Percentiles rank a stretch among this genome's conserved stretches.
These are phyloP conservation scores for Monilinia fructicola DNA, from an alignment of 2,329 filamentous ascomycete species.

Conservation along the genomic window DNA sequence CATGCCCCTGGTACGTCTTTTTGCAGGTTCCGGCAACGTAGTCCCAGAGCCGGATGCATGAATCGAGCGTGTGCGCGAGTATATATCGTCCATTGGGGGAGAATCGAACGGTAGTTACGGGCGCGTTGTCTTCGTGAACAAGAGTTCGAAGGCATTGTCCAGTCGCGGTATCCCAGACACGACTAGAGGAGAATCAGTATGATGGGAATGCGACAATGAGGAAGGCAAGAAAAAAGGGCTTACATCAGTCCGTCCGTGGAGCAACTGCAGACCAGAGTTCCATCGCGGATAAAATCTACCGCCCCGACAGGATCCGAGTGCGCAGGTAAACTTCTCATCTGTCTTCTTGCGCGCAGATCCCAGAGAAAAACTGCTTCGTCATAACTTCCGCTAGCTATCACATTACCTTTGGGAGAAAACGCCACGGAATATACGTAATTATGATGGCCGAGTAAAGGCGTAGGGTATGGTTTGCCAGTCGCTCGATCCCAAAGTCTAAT, in stretches of 20 bases:
- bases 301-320: slow-evolving; percentile 93
- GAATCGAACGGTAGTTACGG: slow-evolving; percentile 86
- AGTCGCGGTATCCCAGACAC: slow-evolving; percentile 93
- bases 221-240: slow-evolving; percentile 39
- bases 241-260: slow-evolving; percentile 86
- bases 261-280: slow-evolving; percentile 88
- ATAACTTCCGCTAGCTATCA: slow-evolving; percentile 91
- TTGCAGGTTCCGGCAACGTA: slow-evolving; percentile 88
- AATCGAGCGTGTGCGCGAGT: slow-evolving; percentile 87
- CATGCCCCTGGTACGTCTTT: slow-evolving; percentile 95
- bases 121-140: slow-evolving; percentile 93
- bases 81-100: slow-evolving; percentile 92
- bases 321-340: slow-evolving; percentile 89
- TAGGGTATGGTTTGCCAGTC: slow-evolving; percentile 55
- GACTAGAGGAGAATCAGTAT: slow-evolving; percentile 46
- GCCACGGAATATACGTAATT: slow-evolving; percentile 94
- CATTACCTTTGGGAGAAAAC: slow-evolving; percentile 97
- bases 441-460: slow-evolving; percentile 77
- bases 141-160: slow-evolving; percentile 93
- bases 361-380: slow-evolving; percentile 97
- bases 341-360: slow-evolving; percentile 83
- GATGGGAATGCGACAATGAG: not conserved
- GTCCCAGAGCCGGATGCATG: slow-evolving; percentile 88
- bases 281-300: slow-evolving; percentile 90
- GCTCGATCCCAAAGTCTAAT: slow-evolving; percentile 87